Conservation (phyloP, 78 protist species). For the slime mould (Dictyostelium discoideum) region dicty_2.7 NC_007088.5:3505001-3505500, state of each 20-base stretch:
- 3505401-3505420: neutral
- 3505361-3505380: too few species aligned
- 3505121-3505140: neutral
- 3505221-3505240: too few species aligned
- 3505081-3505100: neutral
- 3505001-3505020: constrained; percentile 45
- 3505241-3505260: too few species aligned
- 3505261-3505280: neutral
- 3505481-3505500: neutral
- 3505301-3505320: too few species aligned
- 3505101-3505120: neutral
- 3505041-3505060: constrained; percentile 71
- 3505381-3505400: neutral
- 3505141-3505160: neutral
- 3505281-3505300: too few species aligned
- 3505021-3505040: constrained; percentile 61
- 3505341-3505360: neutral
- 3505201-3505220: too few species aligned
- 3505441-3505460: neutral
- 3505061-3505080: constrained; percentile 5
- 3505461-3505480: neutral
- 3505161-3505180: too few species aligned
- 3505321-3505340: neutral
- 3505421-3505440: too few species aligned
- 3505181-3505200: too few species aligned